A percentile compares a stretch with the other conserved stretches of the same genome.
Conservation (phyloP, 2,329 filamentous ascomycete species). For the Venturia effusa region DNA sequence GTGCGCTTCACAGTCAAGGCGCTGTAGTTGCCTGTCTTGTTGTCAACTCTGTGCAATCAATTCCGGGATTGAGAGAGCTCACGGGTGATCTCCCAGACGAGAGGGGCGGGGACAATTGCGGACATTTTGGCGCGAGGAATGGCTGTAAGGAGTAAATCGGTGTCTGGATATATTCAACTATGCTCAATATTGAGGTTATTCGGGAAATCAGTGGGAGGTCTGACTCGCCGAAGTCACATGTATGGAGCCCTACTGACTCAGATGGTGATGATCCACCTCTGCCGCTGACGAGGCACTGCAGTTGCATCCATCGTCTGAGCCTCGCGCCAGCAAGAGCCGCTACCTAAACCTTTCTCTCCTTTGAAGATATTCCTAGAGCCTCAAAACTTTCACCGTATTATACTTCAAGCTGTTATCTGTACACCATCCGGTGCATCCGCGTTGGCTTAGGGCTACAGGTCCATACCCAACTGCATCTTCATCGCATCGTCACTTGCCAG, state of each 20-base stretch:
- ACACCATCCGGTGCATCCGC: neutral
- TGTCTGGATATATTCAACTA: neutral
- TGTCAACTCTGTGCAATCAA: neutral
- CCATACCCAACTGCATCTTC: neutral
- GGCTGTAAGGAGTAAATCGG: slow-evolving; percentile 34
- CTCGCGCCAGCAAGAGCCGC: neutral
- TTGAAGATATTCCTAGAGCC: too few species aligned
- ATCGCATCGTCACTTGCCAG: neutral
- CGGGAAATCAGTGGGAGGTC: neutral
- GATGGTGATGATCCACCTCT: neutral
- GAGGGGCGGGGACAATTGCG: slow-evolving; percentile 74
- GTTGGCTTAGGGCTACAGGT: neutral
- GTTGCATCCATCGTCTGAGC: neutral
- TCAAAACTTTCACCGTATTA: neutral
- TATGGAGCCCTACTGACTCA: neutral
- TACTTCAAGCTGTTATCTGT: neutral
- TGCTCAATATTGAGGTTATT: neutral
- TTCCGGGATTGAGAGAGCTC: slow-evolving; percentile 37
- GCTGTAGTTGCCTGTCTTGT: slow-evolving; percentile 64
- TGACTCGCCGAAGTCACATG: neutral
- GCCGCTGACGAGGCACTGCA: neutral
- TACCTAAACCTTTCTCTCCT: neutral
- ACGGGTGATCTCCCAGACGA: slow-evolving; percentile 94
- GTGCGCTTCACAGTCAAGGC: slow-evolving; percentile 84
- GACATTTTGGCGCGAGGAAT: slow-evolving; percentile 32